Evolutionary conservation across 2,329 filamentous ascomycete genomes (phyloP), one percentile per base, ranked within the genome.

Genomic region (Cyphellophora europaea): DNA sequence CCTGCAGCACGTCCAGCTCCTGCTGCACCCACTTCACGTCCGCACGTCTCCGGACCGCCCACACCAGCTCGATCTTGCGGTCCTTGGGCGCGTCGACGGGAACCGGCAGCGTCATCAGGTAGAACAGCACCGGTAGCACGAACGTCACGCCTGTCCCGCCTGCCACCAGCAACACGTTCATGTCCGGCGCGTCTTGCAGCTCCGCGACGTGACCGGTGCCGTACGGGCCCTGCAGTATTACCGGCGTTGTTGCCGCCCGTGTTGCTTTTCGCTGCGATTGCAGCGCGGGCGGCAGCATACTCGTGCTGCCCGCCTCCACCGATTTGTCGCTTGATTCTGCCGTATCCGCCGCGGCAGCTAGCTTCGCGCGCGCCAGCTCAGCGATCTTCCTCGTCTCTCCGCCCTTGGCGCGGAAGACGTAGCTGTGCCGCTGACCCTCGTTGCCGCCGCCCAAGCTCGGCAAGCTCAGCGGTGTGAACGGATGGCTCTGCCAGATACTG

Each of bases 401-500:
- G 4, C 49, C 47, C 15, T 55, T 51, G 6, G 51, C 55, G 16
- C 57, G 53, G 13, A 62, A 41, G 33, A 61, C 39, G 33, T 62
- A 61, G 12, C 40, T 33, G 28, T 59, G 57, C 23, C 50, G 46
- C 15, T 57, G 50, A 6, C 38, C 29, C 13, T 33, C 15, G 6
- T 13, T 12, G 4, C 34, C 17, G 5, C 44, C 13, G 10, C 33
- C 37, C n/a, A n/a, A n/a, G n/a, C n/a, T n/a, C 21, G 74, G 76
- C 0, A 71, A 53, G 35, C 69, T 76, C 6, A 77, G 60, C 0
- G 77, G 74, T 0, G 78, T 83, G 50, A 84, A 81, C 0, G 80
- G 80, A 48, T 85, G 80, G 0, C 75, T 76, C 54, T 85, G 79
- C 77, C 78, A 83, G 47, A 84, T 68, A 47, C 69, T 78, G 19